Evolutionary conservation across 2,329 filamentous ascomycete species (phyloP).

Genomic region (Penicillium sp.): DNA sequence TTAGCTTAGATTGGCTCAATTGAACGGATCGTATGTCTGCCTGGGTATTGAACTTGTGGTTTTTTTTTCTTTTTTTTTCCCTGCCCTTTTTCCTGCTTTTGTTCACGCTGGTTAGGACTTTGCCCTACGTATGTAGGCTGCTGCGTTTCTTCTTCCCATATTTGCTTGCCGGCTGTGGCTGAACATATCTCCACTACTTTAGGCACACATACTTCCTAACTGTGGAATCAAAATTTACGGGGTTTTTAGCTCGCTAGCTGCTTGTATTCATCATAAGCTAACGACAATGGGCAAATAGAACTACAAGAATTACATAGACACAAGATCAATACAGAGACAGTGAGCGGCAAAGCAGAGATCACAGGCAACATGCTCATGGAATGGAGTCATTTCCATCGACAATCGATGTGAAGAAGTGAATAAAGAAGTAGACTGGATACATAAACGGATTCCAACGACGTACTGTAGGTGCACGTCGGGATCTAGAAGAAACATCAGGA

Average conservation of each 20-base stretch:
- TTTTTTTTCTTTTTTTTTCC: not conserved
- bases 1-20: not conserved
- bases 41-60: not conserved
- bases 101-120: not conserved
- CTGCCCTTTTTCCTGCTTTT: not conserved
- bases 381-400: slow-evolving; percentile 15
- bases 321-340: not conserved
- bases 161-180: not conserved
- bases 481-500: slow-evolving; percentile 25
- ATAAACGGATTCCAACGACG: slow-evolving; percentile 16
- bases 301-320: slow-evolving; percentile 16
- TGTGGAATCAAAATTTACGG: not conserved
- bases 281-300: not conserved
- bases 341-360: not conserved
- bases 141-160: not conserved
- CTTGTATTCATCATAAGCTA: not conserved
- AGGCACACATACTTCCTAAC: not conserved
- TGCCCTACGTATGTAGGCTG: not conserved
- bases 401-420: slow-evolving; percentile 14
- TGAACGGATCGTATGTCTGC: not conserved
- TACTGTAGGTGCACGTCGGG: slow-evolving; percentile 15
- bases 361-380: not conserved
- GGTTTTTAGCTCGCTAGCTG: not conserved
- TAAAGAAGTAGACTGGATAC: slow-evolving; percentile 11
- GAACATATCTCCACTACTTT: not conserved